Conservation (phyloP, 2,329 filamentous ascomycete genomes). For the Fusarium pininemorale region DNA sequence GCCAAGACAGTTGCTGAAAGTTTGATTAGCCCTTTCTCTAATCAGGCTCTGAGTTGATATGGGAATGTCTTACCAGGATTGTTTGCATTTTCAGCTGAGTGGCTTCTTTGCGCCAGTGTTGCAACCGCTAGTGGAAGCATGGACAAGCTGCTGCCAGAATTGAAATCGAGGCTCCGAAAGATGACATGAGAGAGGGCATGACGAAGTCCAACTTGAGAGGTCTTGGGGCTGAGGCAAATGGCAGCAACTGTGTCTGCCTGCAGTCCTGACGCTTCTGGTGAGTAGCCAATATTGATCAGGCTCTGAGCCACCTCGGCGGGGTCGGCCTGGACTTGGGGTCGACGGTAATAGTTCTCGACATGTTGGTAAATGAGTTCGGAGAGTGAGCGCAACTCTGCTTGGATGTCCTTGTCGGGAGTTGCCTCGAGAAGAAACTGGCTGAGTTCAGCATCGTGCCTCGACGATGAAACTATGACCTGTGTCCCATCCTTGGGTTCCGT, state of each 20-base stretch:
- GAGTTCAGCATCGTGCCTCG: slow-evolving; percentile 38
- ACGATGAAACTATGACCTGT: slow-evolving; percentile 12
- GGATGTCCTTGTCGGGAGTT: slow-evolving; percentile 49
- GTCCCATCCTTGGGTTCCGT: slow-evolving; percentile 6
- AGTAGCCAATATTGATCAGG: slow-evolving; percentile 43
- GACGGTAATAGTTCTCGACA: slow-evolving; percentile 52
- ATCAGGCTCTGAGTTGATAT: neutral
- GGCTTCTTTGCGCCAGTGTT: slow-evolving; percentile 43
- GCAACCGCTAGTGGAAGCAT: slow-evolving; percentile 50
- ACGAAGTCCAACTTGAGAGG: slow-evolving; percentile 47
- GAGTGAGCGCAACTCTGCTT: slow-evolving; percentile 46
- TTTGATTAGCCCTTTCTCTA: neutral
- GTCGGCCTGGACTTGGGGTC: slow-evolving; percentile 32
- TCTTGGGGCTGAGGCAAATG: slow-evolving; percentile 46
- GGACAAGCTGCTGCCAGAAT: slow-evolving; percentile 42
- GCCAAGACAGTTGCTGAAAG: slow-evolving; percentile 42
- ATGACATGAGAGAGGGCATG: slow-evolving; percentile 50
- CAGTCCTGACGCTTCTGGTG: slow-evolving; percentile 12
- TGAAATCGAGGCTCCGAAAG: slow-evolving; percentile 48
- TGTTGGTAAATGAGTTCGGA: slow-evolving; percentile 51
- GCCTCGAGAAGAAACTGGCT: slow-evolving; percentile 50
- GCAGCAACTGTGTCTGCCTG: slow-evolving; percentile 35
- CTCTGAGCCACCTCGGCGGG: slow-evolving; percentile 30
- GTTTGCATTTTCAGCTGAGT: slow-evolving; percentile 41
- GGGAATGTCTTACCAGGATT: slow-evolving; percentile 43